phyloP scores from a whole-genome alignment of 2,329 filamentous ascomycete species.

The Ascochyta clinopodiicola region DNA sequence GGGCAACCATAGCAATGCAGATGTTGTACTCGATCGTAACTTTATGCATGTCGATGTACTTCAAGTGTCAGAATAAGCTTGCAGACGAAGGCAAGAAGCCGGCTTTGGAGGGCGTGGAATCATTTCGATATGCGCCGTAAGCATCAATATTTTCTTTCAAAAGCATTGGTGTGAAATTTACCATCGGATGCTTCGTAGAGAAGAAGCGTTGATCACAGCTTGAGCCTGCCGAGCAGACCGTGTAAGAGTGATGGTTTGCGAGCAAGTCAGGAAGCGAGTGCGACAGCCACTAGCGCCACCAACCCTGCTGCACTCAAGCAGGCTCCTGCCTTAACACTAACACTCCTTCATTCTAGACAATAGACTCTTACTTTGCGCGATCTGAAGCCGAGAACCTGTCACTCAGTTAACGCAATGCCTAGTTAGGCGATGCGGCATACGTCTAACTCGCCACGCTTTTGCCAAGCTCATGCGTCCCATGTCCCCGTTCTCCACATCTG shows the following conservation, averaged over 20 bases:
- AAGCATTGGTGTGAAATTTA: too few relatives aligned
- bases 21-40: conserved; percentile 32
- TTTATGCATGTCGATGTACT: conserved; percentile 33
- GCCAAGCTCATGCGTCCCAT: conserved; percentile 26
- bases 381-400: neutral
- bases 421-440: conserved; percentile 12
- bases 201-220: too few relatives aligned
- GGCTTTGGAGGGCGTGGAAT: conserved; percentile 34
- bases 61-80: conserved; percentile 30
- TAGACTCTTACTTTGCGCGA: neutral
- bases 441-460: conserved; percentile 27
- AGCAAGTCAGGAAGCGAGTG: too few relatives aligned
- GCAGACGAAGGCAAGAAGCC: conserved; percentile 32
- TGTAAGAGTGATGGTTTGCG: too few relatives aligned
- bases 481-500: conserved; percentile 20
- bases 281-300: neutral
- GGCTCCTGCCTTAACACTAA: neutral
- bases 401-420: neutral
- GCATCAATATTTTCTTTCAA: neutral
- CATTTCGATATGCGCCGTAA: conserved; percentile 35
- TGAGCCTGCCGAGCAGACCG: too few relatives aligned
- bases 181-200: too few relatives aligned
- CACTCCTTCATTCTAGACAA: neutral
- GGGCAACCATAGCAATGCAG: conserved; percentile 38
- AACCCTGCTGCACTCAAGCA: neutral